Conservation (phyloP, 352 stramenopile species). For the Globisporangium acanthophoron region DNA sequence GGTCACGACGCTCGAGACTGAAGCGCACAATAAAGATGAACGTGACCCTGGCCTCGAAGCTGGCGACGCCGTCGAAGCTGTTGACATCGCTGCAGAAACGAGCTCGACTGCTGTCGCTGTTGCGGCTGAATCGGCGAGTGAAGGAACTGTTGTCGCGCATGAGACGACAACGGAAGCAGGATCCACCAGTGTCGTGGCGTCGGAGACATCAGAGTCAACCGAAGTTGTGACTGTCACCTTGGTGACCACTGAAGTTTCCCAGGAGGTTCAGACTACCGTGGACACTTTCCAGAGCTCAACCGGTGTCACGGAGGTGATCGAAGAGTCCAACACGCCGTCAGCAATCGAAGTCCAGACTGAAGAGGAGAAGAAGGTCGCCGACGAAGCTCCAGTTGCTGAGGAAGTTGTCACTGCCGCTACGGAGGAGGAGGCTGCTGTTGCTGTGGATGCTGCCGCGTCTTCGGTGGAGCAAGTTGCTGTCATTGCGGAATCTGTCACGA, state of each 20-base stretch:
- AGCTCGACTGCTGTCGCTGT: background rate
- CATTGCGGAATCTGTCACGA: background rate
- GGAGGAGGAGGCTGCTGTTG: background rate
- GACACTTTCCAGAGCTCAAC: background rate
- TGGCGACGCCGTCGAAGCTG: background rate
- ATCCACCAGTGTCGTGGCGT: background rate
- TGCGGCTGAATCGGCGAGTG: background rate
- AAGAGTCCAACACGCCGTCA: background rate
- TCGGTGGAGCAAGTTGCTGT: background rate
- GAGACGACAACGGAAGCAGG: background rate
- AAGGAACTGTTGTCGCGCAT: background rate
- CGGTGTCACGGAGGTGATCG: background rate
- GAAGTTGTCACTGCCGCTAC: background rate
- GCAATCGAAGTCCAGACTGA: background rate
- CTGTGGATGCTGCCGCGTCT: background rate
- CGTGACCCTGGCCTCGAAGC: too few relatives aligned
- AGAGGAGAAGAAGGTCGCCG: background rate
- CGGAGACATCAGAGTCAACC: background rate
- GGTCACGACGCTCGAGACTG: background rate
- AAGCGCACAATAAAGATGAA: background rate
- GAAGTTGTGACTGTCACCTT: background rate
- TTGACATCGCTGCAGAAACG: background rate
- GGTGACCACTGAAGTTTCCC: too few relatives aligned
- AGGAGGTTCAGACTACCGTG: background rate
- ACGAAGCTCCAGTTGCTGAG: background rate